phyloP scores from a whole-genome alignment of 805 yeast species.

The Saccharomycopsis synnaedendra region DNA sequence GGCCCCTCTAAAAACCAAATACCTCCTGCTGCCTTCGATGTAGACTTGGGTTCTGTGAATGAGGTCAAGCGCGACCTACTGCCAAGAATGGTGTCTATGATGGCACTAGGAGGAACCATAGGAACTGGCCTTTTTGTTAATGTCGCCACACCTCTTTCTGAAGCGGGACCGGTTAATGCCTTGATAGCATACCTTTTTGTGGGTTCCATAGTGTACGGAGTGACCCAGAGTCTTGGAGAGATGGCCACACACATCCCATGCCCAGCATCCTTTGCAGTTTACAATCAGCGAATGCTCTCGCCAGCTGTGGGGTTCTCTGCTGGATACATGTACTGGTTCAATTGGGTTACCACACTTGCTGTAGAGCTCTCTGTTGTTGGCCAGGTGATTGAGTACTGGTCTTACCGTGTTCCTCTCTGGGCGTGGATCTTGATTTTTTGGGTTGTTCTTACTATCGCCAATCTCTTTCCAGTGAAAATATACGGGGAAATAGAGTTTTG shows the following conservation, averaged over 20 bases:
- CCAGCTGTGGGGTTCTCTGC: conserved; percentile 58
- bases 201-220: conserved; percentile 48
- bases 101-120: conserved; percentile 64
- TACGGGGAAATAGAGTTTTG: conserved; percentile 51
- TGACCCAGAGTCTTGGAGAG: conserved; percentile 60
- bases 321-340: conserved; percentile 63
- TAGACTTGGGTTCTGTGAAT: conserved; percentile 24
- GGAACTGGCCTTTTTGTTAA: conserved; percentile 64
- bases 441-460: conserved; percentile 31
- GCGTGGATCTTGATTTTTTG: conserved; percentile 52
- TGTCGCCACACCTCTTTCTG: conserved; percentile 39
- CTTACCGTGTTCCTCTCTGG: conserved; percentile 41
- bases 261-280: conserved; percentile 49
- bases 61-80: conserved; percentile 47
- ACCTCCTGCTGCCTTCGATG: conserved; percentile 6
- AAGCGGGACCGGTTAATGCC: conserved; percentile 54
- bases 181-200: conserved; percentile 51
- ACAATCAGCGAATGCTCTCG: conserved; percentile 50
- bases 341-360: conserved; percentile 63
- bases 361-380: conserved; percentile 48
- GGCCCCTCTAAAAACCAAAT: too few relatives aligned
- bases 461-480: conserved; percentile 42
- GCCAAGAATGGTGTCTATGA: conserved; percentile 58
- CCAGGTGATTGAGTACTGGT: conserved; percentile 43
- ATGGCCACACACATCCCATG: conserved; percentile 69